phyloP scores from a whole-genome alignment of 345 rosid species.

The Populus euphratica region DNA sequence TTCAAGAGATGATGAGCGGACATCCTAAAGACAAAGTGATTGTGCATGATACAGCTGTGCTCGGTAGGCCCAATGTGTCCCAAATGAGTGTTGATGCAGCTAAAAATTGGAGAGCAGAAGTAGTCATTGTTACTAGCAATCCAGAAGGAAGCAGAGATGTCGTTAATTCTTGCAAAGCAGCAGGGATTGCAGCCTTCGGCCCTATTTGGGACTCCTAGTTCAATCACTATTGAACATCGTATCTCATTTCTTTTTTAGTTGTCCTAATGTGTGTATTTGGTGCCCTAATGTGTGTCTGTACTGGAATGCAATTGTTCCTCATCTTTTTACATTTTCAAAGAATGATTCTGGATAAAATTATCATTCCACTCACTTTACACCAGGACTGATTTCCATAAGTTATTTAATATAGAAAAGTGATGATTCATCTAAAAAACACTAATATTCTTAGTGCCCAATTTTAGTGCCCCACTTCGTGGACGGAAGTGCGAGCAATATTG shows the following conservation, averaged over 20 bases:
- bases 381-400: too few species aligned
- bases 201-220: slow-evolving; percentile 88
- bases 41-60: slow-evolving; percentile 60
- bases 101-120: slow-evolving; percentile 62
- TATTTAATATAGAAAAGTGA: too few species aligned
- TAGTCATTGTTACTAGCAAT: slow-evolving; percentile 79
- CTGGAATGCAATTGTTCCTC: background rate
- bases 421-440: too few species aligned
- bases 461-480: too few species aligned
- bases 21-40: slow-evolving; percentile 57
- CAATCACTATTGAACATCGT: background rate
- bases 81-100: slow-evolving; percentile 64
- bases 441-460: too few species aligned
- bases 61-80: slow-evolving; percentile 69
- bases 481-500: too few species aligned
- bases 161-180: slow-evolving; percentile 57
- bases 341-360: too few species aligned
- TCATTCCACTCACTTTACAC: too few species aligned
- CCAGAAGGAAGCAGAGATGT: slow-evolving; percentile 87
- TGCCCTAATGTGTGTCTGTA: background rate
- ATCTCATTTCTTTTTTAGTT: background rate
- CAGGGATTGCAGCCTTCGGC: slow-evolving; percentile 70
- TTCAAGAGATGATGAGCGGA: slow-evolving; percentile 46
- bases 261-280: background rate
- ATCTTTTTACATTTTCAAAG: too few species aligned